Evolutionary conservation across 2,329 filamentous ascomycete genomes (phyloP).

Genomic region (Aureobasidium sp.): DNA sequence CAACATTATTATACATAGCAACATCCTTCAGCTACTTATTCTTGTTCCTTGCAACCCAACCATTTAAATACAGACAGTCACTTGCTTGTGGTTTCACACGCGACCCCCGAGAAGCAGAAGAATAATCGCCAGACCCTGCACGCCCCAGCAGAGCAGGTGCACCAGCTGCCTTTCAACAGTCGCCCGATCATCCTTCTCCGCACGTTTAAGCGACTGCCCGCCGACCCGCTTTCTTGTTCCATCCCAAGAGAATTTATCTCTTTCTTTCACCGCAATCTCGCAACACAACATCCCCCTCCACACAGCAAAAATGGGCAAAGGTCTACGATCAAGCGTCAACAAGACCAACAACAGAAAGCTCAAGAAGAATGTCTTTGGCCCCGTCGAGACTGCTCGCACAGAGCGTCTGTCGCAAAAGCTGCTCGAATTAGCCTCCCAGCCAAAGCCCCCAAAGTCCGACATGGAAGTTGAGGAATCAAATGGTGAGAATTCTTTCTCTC

Average conservation of each 20-base stretch:
- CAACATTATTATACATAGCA: neutral
- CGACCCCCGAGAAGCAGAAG: neutral
- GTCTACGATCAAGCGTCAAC: constrained; percentile 64
- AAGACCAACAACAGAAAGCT: constrained; percentile 79
- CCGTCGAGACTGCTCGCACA: constrained; percentile 67
- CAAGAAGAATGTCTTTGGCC: constrained; percentile 75
- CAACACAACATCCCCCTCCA: constrained; percentile 13
- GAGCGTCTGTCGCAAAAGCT: constrained; percentile 81
- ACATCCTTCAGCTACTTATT: neutral
- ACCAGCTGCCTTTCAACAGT: constrained; percentile 1
- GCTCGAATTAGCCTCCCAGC: constrained; percentile 67
- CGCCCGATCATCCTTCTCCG: constrained; percentile 4
- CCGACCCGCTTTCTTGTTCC: constrained; percentile 4
- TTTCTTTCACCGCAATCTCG: constrained; percentile 3
- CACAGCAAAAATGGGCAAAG: constrained; percentile 67
- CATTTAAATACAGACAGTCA: neutral
- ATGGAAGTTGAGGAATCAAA: constrained; percentile 40
- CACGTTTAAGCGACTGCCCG: neutral
- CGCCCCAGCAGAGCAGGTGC: neutral
- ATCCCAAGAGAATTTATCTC: constrained; percentile 12
- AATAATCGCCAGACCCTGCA: constrained; percentile 1
- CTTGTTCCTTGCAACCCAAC: neutral
- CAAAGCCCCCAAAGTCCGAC: constrained; percentile 50
- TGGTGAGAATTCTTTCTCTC: constrained; percentile 12
- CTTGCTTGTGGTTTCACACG: neutral